Conservation (phyloP, 108 stramenopile species). For the Nannochloropsis gaditana region DNA sequence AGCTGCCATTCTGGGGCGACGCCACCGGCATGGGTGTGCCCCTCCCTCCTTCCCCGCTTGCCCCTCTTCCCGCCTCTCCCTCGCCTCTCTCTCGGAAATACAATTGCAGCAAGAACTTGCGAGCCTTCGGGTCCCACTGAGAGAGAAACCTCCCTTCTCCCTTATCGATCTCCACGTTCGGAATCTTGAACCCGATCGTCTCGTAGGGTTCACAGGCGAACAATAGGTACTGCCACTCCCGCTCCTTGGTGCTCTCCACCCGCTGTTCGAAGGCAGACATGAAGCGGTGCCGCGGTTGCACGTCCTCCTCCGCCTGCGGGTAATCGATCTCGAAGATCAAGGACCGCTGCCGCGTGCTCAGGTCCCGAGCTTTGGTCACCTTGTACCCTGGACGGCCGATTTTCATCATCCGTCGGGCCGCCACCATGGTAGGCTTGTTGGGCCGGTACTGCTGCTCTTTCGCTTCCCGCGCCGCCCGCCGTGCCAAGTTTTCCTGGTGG, state of each 20-base stretch:
- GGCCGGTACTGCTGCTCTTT: constrained; percentile 36
- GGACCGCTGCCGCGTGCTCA: constrained; percentile 75
- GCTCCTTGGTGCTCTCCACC: constrained; percentile 82
- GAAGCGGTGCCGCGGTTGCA: constrained; percentile 97
- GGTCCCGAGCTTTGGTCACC: constrained; percentile 85
- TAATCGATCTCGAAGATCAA: constrained; percentile 89
- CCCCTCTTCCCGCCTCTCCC: background rate
- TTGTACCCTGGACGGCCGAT: constrained; percentile 98
- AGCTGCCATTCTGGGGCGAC: background rate
- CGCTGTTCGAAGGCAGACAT: constrained; percentile 98
- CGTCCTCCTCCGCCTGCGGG: constrained; percentile 79
- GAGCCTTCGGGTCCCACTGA: constrained; percentile 82
- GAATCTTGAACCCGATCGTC: constrained; percentile 98
- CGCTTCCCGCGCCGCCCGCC: constrained; percentile 62
- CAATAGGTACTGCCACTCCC: constrained; percentile 79
- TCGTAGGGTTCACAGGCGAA: constrained; percentile 98
- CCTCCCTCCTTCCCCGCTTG: background rate
- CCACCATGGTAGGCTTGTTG: constrained; percentile 46
- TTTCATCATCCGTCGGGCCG: constrained; percentile 59
- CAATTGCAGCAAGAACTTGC: constrained; percentile 73
- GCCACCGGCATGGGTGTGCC: background rate
- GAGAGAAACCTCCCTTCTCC: constrained; percentile 83
- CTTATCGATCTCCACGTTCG: constrained; percentile 87
- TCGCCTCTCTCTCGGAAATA: background rate
- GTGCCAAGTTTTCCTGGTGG: constrained; percentile 88